These are phyloP conservation scores for Amaranthus palmeri DNA, from an alignment of 148 eudicot genomes.

Conservation along the genomic window DNA sequence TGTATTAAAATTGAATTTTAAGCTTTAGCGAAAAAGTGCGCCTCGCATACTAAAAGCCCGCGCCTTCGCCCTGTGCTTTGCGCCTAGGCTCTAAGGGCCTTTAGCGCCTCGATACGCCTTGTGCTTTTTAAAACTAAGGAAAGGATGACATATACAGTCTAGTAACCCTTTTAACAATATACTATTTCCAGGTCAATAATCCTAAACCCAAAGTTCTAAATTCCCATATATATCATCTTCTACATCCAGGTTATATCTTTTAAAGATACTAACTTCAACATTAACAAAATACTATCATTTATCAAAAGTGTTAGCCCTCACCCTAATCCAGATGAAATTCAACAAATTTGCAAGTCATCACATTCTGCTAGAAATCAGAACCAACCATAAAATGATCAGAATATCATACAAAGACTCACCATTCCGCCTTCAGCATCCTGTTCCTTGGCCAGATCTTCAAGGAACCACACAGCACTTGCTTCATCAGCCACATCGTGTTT, in stretches of 20 bases:
- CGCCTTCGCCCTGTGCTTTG: too few species aligned
- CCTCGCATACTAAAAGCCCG: too few species aligned
- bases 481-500: slow-evolving; percentile 73
- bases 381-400: not conserved
- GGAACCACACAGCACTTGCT: slow-evolving; percentile 88
- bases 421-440: slow-evolving; percentile 74
- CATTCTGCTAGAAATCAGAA: not conserved
- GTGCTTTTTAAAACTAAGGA: too few species aligned
- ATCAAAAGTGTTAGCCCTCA: not conserved
- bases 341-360: not conserved
- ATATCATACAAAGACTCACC: slow-evolving; percentile 34
- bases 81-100: too few species aligned
- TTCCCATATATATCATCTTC: not conserved
- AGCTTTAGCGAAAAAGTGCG: too few species aligned
- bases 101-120: too few species aligned
- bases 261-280: slow-evolving; percentile 1
- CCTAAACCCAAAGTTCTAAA: not conserved
- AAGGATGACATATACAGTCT: not conserved
- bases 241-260: not conserved
- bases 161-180: not conserved
- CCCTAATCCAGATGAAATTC: not conserved
- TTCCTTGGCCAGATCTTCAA: slow-evolving; percentile 84
- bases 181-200: not conserved
- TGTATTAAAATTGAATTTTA: too few species aligned
- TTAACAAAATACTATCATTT: not conserved